phyloP scores from a whole-genome alignment of 2,329 filamentous ascomycete species.

The Westerdykella aurantiaca region DNA sequence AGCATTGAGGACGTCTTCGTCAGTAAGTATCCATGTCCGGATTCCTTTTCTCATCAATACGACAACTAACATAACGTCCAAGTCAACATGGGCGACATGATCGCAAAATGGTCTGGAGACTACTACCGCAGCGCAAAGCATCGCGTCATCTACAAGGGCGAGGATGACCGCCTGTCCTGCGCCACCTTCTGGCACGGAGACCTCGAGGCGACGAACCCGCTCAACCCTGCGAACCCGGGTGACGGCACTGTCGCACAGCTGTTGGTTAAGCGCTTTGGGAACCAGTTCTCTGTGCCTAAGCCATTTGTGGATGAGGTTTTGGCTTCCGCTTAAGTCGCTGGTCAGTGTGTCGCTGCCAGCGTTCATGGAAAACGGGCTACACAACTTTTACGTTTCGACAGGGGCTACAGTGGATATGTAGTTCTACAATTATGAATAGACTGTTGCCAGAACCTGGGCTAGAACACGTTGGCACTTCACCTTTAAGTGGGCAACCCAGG shows the following conservation, averaged over 20 bases:
- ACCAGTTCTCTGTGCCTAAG: constrained; percentile 1
- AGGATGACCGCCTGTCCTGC: constrained; percentile 2
- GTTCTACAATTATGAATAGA: too few species aligned
- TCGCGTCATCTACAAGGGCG: constrained; percentile 7
- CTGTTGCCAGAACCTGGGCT: too few species aligned
- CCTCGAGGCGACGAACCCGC: constrained; percentile 4
- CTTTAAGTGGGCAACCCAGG: too few species aligned
- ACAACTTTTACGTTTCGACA: too few species aligned
- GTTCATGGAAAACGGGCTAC: too few species aligned
- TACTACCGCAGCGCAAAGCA: constrained; percentile 8
- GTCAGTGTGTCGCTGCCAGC: too few species aligned
- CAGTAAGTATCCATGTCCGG: not conserved
- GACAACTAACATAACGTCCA: too few species aligned
- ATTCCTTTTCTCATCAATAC: too few species aligned
- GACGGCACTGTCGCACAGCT: constrained; percentile 6
- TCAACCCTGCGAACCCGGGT: constrained; percentile 4
- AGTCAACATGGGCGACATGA: constrained; percentile 7
- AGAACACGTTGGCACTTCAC: too few species aligned
- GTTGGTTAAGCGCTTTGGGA: constrained; percentile 4
- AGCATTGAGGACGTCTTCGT: constrained; percentile 5
- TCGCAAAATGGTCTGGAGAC: constrained; percentile 8
- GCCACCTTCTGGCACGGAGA: constrained; percentile 7
- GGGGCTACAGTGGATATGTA: too few species aligned
- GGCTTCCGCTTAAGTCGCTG: too few species aligned
- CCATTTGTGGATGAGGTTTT: too few species aligned